Evolutionary conservation across 345 rosid genomes (phyloP), one percentile per base, ranked within the genome.

Genomic region (Erysimum cheiranthoides): DNA sequence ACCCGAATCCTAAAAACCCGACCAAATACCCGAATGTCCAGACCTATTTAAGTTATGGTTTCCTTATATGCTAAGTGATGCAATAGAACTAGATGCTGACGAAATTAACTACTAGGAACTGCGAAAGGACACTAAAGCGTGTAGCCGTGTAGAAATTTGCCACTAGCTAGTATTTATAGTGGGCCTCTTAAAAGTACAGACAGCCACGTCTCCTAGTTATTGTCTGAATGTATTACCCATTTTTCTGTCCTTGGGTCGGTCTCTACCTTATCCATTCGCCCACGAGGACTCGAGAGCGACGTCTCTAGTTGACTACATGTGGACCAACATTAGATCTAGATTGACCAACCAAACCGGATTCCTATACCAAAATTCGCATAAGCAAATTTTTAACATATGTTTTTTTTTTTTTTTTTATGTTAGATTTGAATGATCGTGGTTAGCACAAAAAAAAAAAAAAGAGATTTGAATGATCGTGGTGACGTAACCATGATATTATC

Each of bases 211-310:
- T 25, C 36, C 31, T 3, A 43, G n/a, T n/a, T 45, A 17, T 14
- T 45, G 36, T 64, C 40, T 64, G 14, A 21, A 10, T 10, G 13
- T 18, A 3, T 40, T 38, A 18, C 30, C 7, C 18, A 14, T 2
- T 14, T 31, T 56, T n/a, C 1, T 32, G 34, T 6, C 14, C 13
- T 14, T 58, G 25, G 25, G 25, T 58, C 27, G 63, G 12, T 1
- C 21, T 36, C 25, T 36, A 36, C 71, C 35, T 67, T 51, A 67
- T 67, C 71, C 60, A 67, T 35, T 50, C 13, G 47, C 31, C 18
- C 47, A 67, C 21, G 21, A 21, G 47, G 60, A 50, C 14, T 66
- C 12, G 47, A 66, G 13, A 50, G 46, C 8, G 34, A 50, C 59
- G 25, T 67, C 45, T 21, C 17, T 11, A 39, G 27, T 61, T 61